A percentile compares a stretch with the other conserved stretches of the same genome.
Conservation (phyloP, 139 green algal species). For the Pycnococcus provasolii region DNA sequence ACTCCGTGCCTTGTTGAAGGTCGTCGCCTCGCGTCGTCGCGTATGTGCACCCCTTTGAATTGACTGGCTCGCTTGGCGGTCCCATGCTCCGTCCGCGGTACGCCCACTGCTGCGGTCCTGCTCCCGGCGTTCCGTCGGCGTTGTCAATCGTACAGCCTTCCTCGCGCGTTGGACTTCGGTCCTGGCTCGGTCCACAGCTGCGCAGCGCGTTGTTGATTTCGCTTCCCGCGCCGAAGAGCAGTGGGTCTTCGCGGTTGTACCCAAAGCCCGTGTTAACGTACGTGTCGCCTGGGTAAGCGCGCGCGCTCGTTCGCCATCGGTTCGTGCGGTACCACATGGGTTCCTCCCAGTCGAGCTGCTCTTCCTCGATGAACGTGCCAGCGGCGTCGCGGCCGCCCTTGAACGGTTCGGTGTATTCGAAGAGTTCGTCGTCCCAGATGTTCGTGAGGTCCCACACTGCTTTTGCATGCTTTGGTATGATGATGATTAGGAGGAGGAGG, state of each 20-base stretch:
- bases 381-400: too few relatives aligned
- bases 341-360: too few relatives aligned
- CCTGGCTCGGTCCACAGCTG: constrained; percentile 6
- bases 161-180: constrained; percentile 3
- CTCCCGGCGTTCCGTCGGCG: neutral
- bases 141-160: neutral
- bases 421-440: too few relatives aligned
- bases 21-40: neutral
- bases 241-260: constrained; percentile 9
- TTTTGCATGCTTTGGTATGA: too few relatives aligned
- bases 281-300: too few relatives aligned
- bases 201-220: constrained; percentile 3
- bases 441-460: too few relatives aligned
- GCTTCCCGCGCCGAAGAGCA: neutral
- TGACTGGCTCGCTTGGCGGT: neutral
- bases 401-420: too few relatives aligned
- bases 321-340: too few relatives aligned
- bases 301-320: too few relatives aligned
- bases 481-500: too few relatives aligned
- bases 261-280: constrained; percentile 7
- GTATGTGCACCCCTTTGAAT: neutral
- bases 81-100: constrained; percentile 10
- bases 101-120: constrained; percentile 1
- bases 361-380: too few relatives aligned
- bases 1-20: neutral